These are phyloP conservation scores for Puccinia horiana DNA, from an alignment of 1,284 basidiomycete genomes.

Conservation along the genomic window DNA sequence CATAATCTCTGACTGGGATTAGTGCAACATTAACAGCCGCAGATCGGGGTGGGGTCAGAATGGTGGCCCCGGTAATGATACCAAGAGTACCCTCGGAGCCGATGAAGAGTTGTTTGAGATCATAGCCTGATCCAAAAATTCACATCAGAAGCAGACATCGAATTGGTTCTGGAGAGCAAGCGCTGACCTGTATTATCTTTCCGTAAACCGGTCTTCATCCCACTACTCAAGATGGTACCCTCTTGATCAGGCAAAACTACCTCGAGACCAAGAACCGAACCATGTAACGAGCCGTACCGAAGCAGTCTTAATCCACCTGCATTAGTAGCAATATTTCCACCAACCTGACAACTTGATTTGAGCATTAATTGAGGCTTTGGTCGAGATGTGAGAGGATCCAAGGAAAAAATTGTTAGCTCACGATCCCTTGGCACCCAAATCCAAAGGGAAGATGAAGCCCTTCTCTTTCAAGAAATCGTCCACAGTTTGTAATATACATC, in stretches of 20 bases:
- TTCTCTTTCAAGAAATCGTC: constrained; percentile 83
- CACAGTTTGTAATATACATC: constrained; percentile 88
- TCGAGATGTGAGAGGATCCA: neutral
- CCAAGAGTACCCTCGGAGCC: constrained; percentile 96
- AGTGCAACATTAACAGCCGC: constrained; percentile 65
- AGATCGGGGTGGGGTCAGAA: constrained; percentile 88
- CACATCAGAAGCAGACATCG: neutral
- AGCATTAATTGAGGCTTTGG: neutral
- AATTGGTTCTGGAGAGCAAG: neutral
- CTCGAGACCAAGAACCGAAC: constrained; percentile 92
- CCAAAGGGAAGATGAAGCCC: constrained; percentile 95
- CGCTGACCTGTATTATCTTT: constrained; percentile 93
- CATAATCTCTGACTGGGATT: constrained; percentile 64
- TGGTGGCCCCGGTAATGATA: constrained; percentile 90
- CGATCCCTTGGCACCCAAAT: constrained; percentile 97
- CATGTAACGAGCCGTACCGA: constrained; percentile 92
- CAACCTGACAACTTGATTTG: constrained; percentile 81
- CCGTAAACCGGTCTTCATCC: constrained; percentile 64
- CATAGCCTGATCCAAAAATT: constrained; percentile 71
- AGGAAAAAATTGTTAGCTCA: constrained; percentile 58
- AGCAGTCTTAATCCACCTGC: constrained; percentile 91
- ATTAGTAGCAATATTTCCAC: constrained; percentile 96
- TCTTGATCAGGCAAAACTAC: constrained; percentile 84
- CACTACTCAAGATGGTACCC: constrained; percentile 81
- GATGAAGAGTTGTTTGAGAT: constrained; percentile 97